These are phyloP conservation scores for Echinosophora koreensis DNA, from an alignment of 306 rosid genomes.

Conservation along the genomic window DNA sequence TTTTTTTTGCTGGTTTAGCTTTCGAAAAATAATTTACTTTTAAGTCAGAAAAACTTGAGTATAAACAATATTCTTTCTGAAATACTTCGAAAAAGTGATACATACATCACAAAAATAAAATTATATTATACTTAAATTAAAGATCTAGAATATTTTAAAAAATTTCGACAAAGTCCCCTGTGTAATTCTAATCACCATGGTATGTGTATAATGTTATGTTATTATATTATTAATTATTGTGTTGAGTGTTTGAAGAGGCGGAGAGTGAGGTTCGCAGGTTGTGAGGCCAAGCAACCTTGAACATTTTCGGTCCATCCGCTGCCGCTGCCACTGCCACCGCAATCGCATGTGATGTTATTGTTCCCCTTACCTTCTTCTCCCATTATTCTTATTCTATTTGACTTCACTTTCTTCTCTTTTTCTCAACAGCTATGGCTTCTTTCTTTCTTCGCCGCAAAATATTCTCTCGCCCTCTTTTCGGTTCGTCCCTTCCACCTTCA, in stretches of 20 bases:
- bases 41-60: too few relatives aligned
- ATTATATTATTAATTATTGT: too few relatives aligned
- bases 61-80: too few relatives aligned
- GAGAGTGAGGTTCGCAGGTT: slow-evolving; percentile 45
- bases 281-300: slow-evolving; percentile 28
- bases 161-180: too few relatives aligned
- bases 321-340: not conserved
- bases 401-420: not conserved
- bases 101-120: too few relatives aligned
- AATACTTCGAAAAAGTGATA: too few relatives aligned
- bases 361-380: not conserved
- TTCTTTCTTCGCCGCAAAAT: slow-evolving; percentile 56
- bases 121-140: too few relatives aligned
- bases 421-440: slow-evolving; percentile 57
- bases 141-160: too few relatives aligned
- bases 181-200: too few relatives aligned
- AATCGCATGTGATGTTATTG: slow-evolving; percentile 11
- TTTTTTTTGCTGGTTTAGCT: too few relatives aligned
- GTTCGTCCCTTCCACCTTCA: slow-evolving; percentile 39
- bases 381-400: not conserved
- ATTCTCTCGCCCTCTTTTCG: slow-evolving; percentile 54
- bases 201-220: too few relatives aligned
- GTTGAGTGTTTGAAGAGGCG: not conserved
- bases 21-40: too few relatives aligned
- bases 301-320: slow-evolving; percentile 22